These are phyloP conservation scores for Cadophora luteo-olivacea DNA, from an alignment of 2,329 filamentous ascomycete species.

Conservation along the genomic window DNA sequence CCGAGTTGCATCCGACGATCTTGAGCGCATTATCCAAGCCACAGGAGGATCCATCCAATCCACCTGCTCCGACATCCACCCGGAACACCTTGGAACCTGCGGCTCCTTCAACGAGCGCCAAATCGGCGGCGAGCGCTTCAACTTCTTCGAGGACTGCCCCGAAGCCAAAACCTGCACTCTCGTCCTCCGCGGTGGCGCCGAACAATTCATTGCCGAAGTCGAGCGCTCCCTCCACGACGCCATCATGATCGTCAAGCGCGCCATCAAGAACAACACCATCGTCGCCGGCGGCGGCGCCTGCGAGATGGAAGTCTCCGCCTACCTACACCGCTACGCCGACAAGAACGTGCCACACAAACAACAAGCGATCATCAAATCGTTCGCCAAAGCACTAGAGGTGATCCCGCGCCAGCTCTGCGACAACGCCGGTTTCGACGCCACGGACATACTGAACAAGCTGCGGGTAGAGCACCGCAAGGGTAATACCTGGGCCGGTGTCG, in stretches of 20 bases:
- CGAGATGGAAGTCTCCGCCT: constrained; percentile 96
- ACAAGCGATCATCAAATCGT: constrained; percentile 96
- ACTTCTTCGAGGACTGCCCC: constrained; percentile 97
- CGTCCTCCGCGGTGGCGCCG: constrained; percentile 91
- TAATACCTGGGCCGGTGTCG: constrained; percentile 92
- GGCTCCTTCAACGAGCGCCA: constrained; percentile 93
- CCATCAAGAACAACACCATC: constrained; percentile 92
- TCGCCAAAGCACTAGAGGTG: constrained; percentile 95
- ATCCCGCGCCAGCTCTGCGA: constrained; percentile 97
- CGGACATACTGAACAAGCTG: constrained; percentile 94
- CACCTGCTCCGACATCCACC: constrained; percentile 92
- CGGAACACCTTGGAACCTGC: constrained; percentile 89
- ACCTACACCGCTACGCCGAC: constrained; percentile 92
- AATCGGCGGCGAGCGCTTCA: constrained; percentile 96
- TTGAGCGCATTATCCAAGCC: constrained; percentile 95
- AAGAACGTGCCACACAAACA: constrained; percentile 94
- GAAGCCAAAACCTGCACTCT: constrained; percentile 96
- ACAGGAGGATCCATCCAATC: constrained; percentile 93
- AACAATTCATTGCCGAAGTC: constrained; percentile 99
- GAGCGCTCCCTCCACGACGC: constrained; percentile 97
- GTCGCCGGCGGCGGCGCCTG: constrained; percentile 93
- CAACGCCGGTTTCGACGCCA: constrained; percentile 97
- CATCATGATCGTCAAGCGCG: constrained; percentile 99
- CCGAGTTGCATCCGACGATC: constrained; percentile 87
- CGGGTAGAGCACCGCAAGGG: constrained; percentile 96